Base-by-base conservation (phyloP, 2,329 filamentous ascomycete species). In the Zymoseptoria ardabiliae region DNA sequence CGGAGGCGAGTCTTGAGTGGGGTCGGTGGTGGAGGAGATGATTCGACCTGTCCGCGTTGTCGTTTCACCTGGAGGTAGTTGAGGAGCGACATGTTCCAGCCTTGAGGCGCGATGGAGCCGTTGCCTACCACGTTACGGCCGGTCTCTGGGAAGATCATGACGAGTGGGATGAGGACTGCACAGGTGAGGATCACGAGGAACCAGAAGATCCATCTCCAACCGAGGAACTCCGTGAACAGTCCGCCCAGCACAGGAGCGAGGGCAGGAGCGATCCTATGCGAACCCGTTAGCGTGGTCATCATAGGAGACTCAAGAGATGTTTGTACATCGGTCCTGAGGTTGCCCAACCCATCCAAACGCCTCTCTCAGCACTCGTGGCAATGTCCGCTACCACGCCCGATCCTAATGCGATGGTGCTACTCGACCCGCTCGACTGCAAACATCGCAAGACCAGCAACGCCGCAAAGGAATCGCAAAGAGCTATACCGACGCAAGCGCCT, bases 41-140 rank as follows among this genome's bases (percentile, higher is more conserved):
- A n/a, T 23, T n/a, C 50, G 49, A 19, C 53, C 54, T 52, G 61
- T 8, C 25, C 25, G 25, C 49, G 45, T 11, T 61, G 60, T 8
- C 54, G 55, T 17, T 58, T 60, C 11, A 59, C 51, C 30, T 66
- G 59, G 11, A 72, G 58, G 58, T 67, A 67, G 50, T 67, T 67
- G 8, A 70, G 41, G 3, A 72, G 55, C 17, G 61, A 65, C 59
- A 64, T 62, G 56, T 72, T 72, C 70, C 69, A 72, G 54, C 55
- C 57, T 63, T 61, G 63, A 17, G 73, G 63, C 2, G 67, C 65
- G 13, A 72, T 60, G 2, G 68, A 68, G 30, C 69, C 69, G 58
- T 77, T 75, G 1, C 73, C 76, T 3, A 76, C 75, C 6, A 77
- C 69, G 5, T 72, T 74, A 3, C 75, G 72, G 13, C 72, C 66